phyloP scores from a whole-genome alignment of 495 filamentous ascomycete genomes.

The Penicillium egyptiacum region DNA sequence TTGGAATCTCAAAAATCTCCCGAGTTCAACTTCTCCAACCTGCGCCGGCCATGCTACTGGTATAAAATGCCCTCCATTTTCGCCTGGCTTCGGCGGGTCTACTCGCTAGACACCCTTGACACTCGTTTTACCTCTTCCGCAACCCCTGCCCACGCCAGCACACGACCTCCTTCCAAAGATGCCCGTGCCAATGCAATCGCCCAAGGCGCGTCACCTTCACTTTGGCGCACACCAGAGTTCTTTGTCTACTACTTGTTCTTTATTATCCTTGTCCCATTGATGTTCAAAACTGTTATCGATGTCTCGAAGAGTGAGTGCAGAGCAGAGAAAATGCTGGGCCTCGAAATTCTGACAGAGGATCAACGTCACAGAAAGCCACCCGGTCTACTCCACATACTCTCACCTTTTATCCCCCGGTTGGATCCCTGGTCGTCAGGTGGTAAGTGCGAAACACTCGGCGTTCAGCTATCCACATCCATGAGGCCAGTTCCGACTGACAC shows the following conservation, averaged over 20 bases:
- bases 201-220: conserved; percentile 52
- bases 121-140: conserved; percentile 80
- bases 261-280: conserved; percentile 66
- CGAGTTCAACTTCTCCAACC: conserved; percentile 3
- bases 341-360: conserved; percentile 18
- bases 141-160: conserved; percentile 58
- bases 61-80: conserved; percentile 39
- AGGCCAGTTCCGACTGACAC: conserved; percentile 12
- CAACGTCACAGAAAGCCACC: conserved; percentile 81
- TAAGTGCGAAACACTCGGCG: conserved; percentile 40
- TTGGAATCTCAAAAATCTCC: background rate
- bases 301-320: conserved; percentile 73
- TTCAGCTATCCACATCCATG: background rate
- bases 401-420: conserved; percentile 75
- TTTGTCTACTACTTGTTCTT: conserved; percentile 77
- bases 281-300: conserved; percentile 86
- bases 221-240: conserved; percentile 88
- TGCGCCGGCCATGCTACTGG: conserved; percentile 34
- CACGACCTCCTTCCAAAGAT: conserved; percentile 44
- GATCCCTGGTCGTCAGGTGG: conserved; percentile 92
- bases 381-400: conserved; percentile 74
- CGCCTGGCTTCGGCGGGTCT: conserved; percentile 54
- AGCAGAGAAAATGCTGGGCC: background rate
- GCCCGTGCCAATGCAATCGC: conserved; percentile 48
- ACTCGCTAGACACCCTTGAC: conserved; percentile 89